These are phyloP conservation scores for Cordyceps pruinosa DNA, from an alignment of 2,329 filamentous ascomycete genomes.

Conservation along the genomic window DNA sequence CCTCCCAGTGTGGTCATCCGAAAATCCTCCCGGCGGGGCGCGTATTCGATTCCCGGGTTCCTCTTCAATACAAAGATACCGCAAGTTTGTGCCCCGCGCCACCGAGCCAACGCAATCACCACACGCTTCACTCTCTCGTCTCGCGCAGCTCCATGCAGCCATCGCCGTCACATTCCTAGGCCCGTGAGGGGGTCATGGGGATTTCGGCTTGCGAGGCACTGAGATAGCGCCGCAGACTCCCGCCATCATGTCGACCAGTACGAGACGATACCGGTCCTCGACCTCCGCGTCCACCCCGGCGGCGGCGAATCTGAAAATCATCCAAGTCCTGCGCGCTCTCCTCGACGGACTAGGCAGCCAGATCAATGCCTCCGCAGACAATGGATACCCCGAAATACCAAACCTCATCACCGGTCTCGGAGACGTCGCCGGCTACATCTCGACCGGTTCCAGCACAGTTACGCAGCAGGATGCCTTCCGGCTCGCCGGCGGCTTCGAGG, in stretches of 20 bases:
- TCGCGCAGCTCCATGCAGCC: conserved; percentile 3
- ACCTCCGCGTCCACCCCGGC: conserved; percentile 53
- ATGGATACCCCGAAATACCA: conserved; percentile 42
- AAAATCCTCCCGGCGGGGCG: neutral
- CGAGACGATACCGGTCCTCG: conserved; percentile 56
- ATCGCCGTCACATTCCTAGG: conserved; percentile 3
- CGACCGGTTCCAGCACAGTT: conserved; percentile 40
- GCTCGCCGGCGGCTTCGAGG: conserved; percentile 70
- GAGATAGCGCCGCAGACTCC: neutral
- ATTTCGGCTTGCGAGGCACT: neutral
- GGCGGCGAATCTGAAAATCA: conserved; percentile 48
- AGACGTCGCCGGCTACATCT: conserved; percentile 58
- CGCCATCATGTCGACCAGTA: conserved; percentile 41
- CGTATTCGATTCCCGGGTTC: neutral
- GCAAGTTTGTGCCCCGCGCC: conserved; percentile 11
- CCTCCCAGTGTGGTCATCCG: too few species aligned
- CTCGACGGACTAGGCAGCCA: conserved; percentile 39
- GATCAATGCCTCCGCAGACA: conserved; percentile 25
- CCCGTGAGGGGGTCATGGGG: conserved; percentile 7
- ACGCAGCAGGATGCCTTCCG: conserved; percentile 73
- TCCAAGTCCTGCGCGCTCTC: conserved; percentile 50
- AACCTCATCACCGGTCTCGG: conserved; percentile 51
- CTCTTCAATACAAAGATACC: neutral
- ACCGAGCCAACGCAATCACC: conserved; percentile 1
- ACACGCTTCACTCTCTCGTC: neutral